phyloP scores from a whole-genome alignment of 1,139 yeast species.

The Hyphopichia burtonii region DNA sequence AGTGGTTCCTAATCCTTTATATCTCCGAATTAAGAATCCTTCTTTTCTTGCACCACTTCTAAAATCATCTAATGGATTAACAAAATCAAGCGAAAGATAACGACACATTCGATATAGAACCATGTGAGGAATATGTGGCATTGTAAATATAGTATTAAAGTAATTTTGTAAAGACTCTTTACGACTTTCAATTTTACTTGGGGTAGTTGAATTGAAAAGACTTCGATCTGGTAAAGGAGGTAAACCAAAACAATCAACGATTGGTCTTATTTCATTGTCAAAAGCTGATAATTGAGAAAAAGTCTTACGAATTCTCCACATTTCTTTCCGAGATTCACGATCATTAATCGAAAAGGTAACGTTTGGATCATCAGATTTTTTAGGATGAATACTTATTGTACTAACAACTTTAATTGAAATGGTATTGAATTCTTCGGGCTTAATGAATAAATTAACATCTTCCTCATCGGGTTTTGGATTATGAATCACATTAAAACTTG shows the following conservation, averaged over 20 bases:
- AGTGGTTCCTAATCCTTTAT: conserved; percentile 51
- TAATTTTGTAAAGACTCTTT: conserved; percentile 56
- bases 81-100: conserved; percentile 67
- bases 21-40: conserved; percentile 65
- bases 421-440: conserved; percentile 66
- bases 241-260: conserved; percentile 56
- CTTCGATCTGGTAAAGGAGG: conserved; percentile 63
- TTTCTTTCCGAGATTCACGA: conserved; percentile 55
- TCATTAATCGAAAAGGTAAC: conserved; percentile 65
- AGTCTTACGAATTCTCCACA: conserved; percentile 71
- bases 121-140: conserved; percentile 60
- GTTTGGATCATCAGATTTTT: conserved; percentile 52
- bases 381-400: conserved; percentile 48
- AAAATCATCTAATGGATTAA: conserved; percentile 61
- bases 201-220: conserved; percentile 57
- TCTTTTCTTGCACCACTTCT: conserved; percentile 60
- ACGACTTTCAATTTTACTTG: conserved; percentile 65
- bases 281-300: conserved; percentile 53
- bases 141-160: conserved; percentile 56
- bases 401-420: conserved; percentile 59
- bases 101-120: conserved; percentile 57
- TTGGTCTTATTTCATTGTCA: conserved; percentile 56
- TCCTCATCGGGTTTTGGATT: conserved; percentile 29
- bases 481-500: conserved; percentile 22
- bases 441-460: conserved; percentile 47